A percentile compares a stretch with the other conserved stretches of the same genome.
Conservation (phyloP, 352 stramenopile genomes). For the Phytophthora cryptogea region DNA sequence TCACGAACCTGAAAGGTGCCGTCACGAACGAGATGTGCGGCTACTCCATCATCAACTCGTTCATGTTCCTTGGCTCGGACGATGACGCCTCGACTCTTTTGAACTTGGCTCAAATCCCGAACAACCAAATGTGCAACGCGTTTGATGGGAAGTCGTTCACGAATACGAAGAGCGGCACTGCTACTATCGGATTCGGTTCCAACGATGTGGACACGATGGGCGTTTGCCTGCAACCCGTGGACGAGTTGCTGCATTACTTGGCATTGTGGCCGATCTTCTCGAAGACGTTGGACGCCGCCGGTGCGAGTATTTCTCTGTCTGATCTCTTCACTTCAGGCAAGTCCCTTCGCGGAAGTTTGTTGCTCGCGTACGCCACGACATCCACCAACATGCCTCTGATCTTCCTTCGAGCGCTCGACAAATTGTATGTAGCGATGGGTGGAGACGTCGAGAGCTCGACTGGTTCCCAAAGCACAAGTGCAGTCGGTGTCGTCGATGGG, state of each 20-base stretch:
- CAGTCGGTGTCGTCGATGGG: no score
- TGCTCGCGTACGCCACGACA: constrained; percentile 32
- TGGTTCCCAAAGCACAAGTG: no score
- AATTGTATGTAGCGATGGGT: not conserved
- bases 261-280: constrained; percentile 37
- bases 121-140: constrained; percentile 51
- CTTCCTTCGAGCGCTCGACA: constrained; percentile 15
- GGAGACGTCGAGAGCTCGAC: no score
- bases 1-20: constrained; percentile 27
- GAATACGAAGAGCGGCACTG: constrained; percentile 27
- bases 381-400: constrained; percentile 34
- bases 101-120: constrained; percentile 45
- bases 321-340: constrained; percentile 48
- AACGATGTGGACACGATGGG: constrained; percentile 35
- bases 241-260: constrained; percentile 41
- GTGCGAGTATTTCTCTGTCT: constrained; percentile 26
- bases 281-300: constrained; percentile 8
- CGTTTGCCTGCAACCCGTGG: constrained; percentile 49
- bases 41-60: constrained; percentile 32
- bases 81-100: not conserved
- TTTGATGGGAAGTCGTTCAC: constrained; percentile 45
- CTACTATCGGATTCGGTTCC: constrained; percentile 36
- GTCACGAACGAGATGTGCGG: constrained; percentile 40
- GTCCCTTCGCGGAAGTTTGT: constrained; percentile 32
- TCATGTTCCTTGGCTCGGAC: constrained; percentile 16